Conservation (phyloP, 257 asterid species). For the Solanum chilense region DNA sequence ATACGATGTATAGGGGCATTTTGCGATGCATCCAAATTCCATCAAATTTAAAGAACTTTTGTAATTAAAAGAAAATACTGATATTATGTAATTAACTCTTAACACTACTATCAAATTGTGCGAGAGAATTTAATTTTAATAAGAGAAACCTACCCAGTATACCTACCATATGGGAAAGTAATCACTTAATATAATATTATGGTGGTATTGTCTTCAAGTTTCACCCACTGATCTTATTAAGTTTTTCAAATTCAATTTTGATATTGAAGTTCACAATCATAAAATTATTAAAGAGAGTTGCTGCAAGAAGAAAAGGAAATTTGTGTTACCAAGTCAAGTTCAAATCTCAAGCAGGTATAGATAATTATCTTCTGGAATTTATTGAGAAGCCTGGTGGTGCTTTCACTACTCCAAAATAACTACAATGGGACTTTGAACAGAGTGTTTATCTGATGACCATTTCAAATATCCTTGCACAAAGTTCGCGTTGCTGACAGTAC, state of each 20-base stretch:
- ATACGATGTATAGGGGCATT: too few species aligned
- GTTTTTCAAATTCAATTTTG: background rate
- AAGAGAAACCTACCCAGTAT: background rate
- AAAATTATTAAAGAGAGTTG: background rate
- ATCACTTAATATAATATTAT: background rate
- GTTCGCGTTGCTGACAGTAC: background rate
- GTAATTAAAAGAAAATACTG: too few species aligned
- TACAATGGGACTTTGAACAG: background rate
- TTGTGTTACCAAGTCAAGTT: background rate
- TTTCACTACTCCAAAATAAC: background rate
- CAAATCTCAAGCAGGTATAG: background rate
- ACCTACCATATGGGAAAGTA: background rate
- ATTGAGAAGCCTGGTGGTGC: background rate
- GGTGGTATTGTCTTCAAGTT: background rate
- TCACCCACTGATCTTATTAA: background rate
- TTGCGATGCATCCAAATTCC: background rate
- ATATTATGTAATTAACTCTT: too few species aligned
- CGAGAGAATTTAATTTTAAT: background rate
- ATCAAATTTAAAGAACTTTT: too few species aligned
- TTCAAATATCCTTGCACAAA: slow-evolving; percentile 1
- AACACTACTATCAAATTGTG: background rate
- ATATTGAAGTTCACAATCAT: background rate
- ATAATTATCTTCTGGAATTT: background rate
- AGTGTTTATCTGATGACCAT: slow-evolving; percentile 1
- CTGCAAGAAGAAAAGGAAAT: background rate